phyloP scores from a whole-genome alignment of 768 basidiomycete species.

The Russula brevipes region DNA sequence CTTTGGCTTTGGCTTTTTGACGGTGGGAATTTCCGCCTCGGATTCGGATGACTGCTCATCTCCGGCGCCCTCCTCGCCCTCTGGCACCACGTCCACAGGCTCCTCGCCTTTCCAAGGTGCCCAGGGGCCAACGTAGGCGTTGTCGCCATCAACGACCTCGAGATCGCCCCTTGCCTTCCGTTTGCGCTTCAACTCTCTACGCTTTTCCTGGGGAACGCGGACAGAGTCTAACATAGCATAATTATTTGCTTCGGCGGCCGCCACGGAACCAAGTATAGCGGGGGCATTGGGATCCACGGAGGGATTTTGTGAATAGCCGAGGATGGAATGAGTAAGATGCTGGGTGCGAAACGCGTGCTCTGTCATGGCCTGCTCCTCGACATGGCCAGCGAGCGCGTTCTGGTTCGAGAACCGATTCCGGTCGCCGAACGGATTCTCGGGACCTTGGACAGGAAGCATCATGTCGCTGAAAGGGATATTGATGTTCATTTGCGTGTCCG shows the following conservation, averaged over 20 bases:
- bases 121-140: conserved; percentile 93
- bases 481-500: conserved; percentile 95
- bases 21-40: conserved; percentile 43
- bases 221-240: conserved; percentile 73
- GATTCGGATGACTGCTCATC: conserved; percentile 49
- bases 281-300: conserved; percentile 78
- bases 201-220: conserved; percentile 53
- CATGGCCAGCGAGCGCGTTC: conserved; percentile 95
- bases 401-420: conserved; percentile 80
- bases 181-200: conserved; percentile 82
- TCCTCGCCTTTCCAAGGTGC: conserved; percentile 85
- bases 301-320: conserved; percentile 94
- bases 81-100: conserved; percentile 50
- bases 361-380: conserved; percentile 95
- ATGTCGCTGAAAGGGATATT: conserved; percentile 91
- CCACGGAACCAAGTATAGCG: conserved; percentile 68
- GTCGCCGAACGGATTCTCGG: conserved; percentile 87
- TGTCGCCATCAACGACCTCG: conserved; percentile 84
- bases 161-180: conserved; percentile 73
- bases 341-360: conserved; percentile 89
- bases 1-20: conserved; percentile 75
- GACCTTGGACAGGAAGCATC: conserved; percentile 79
- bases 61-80: conserved; percentile 53
- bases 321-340: conserved; percentile 89
- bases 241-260: conserved; percentile 64